Conservation (phyloP, 2,329 filamentous ascomycete genomes). For the Bretziella fagacearum region DNA sequence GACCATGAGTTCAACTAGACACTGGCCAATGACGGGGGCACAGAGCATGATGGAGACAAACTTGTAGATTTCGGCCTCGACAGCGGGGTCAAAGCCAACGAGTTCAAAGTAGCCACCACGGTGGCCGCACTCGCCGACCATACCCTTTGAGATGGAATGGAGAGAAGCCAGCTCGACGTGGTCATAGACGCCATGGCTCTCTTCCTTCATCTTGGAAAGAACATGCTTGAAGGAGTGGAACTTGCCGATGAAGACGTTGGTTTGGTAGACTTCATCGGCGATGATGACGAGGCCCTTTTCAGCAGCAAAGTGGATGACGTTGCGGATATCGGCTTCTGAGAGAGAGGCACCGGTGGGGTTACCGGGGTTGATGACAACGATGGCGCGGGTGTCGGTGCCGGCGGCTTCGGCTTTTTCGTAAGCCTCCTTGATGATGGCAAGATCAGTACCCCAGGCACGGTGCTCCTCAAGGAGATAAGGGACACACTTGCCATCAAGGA, state of each 20-base stretch:
- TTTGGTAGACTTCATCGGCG: constrained; percentile 98
- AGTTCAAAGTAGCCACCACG: constrained; percentile 97
- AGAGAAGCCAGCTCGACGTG: constrained; percentile 76
- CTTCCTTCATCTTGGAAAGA: constrained; percentile 63
- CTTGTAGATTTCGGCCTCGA: constrained; percentile 93
- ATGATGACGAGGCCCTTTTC: constrained; percentile 76
- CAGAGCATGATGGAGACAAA: constrained; percentile 96
- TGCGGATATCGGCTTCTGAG: constrained; percentile 58
- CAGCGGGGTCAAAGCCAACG: constrained; percentile 67
- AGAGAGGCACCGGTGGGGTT: constrained; percentile 91
- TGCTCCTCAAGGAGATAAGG: constrained; percentile 88
- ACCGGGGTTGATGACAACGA: constrained; percentile 95
- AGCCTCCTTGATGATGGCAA: constrained; percentile 57
- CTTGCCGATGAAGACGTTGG: constrained; percentile 86
- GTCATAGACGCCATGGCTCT: constrained; percentile 60
- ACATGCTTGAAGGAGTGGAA: constrained; percentile 93
- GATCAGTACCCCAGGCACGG: constrained; percentile 72
- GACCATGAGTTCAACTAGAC: constrained; percentile 93
- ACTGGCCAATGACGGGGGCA: constrained; percentile 88
- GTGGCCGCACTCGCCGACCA: constrained; percentile 97
- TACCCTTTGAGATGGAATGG: constrained; percentile 91
- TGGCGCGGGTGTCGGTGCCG: constrained; percentile 74
- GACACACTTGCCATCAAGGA: constrained; percentile 73
- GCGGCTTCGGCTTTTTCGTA: constrained; percentile 57
- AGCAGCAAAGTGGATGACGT: constrained; percentile 73